These are phyloP conservation scores for Cylindrodendrum hubeiense DNA, from an alignment of 2,329 filamentous ascomycete species.

Conservation along the genomic window DNA sequence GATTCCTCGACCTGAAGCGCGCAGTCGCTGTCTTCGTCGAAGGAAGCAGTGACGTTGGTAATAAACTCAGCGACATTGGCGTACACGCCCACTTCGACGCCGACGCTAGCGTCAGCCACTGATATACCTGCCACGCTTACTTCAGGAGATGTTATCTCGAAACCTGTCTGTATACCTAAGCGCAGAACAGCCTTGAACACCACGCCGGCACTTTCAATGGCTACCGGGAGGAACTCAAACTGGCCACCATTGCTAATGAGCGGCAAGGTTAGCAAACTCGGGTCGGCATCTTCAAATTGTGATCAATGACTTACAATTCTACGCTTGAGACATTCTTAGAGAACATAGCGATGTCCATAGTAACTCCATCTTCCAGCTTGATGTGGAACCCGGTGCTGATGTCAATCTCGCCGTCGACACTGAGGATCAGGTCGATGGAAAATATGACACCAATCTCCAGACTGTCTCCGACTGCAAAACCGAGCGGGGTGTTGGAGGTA, in stretches of 20 bases:
- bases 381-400: conserved; percentile 69
- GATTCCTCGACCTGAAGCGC: conserved; percentile 59
- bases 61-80: conserved; percentile 66
- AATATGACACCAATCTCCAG: conserved; percentile 61
- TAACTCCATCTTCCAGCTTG: conserved; percentile 62
- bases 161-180: conserved; percentile 59
- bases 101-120: conserved; percentile 50
- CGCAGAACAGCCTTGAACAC: conserved; percentile 61
- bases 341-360: conserved; percentile 64
- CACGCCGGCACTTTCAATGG: conserved; percentile 55
- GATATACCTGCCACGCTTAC: conserved; percentile 1
- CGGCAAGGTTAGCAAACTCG: background rate
- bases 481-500: conserved; percentile 20
- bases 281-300: background rate
- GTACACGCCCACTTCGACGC: conserved; percentile 62
- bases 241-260: conserved; percentile 60
- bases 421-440: conserved; percentile 64
- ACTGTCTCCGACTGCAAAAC: conserved; percentile 46
- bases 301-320: conserved; percentile 57
- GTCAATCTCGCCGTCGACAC: conserved; percentile 58
- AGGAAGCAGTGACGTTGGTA: conserved; percentile 61
- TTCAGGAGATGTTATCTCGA: conserved; percentile 40
- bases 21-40: conserved; percentile 54
- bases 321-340: conserved; percentile 60
- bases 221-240: conserved; percentile 70